Base-by-base conservation (phyloP, 2,329 filamentous ascomycete species). In the Cladosporium sp. region DNA sequence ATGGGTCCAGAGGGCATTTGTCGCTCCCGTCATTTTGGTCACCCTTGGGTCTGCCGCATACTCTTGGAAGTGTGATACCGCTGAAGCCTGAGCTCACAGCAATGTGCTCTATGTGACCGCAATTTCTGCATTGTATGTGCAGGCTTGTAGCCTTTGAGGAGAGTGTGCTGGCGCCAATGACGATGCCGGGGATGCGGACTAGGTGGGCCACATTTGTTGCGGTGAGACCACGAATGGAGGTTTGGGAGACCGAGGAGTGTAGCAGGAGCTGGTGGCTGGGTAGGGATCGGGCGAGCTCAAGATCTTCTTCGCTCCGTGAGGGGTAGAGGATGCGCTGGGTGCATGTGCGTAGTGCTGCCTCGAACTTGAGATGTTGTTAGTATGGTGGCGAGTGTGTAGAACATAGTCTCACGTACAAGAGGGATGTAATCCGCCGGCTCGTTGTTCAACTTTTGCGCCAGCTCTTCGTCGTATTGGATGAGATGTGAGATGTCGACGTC, bases 131-230 rank as follows among this genome's bases (percentile, higher is more conserved):
- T 78, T 96, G 89, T 60, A 99, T 90, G 67, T 91, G 86, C 26
- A 99, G 84, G 28, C 89, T 84, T 7, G 93, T 97, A 5, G 95
- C 92, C 82, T 99, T 98, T 14, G 94, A 98, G 2, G 93, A 97
- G 78, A 98, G 90, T 21, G 96, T 96, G 0, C 94, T 97, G 56
- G 95, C 95, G 56, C 95, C 94, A 70, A 99, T 99, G 66, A 99
- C 92, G 70, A 99, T 99, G 59, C 95, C 96, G 0, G 95, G 95
- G 65, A 99, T 96, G 65, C 94, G 88, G 46, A 99, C 94, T n/a
- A 99, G 89, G 71, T 93, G 89, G 5, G 94, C 93, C 71, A 99
- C 96, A 69, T 92, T 94, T 68, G 91, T 90, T 10, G 95, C 96
- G 73, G 96, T 95, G 46, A 99, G 86, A 71, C 97, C 93, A 70